Evolutionary conservation across 2,329 filamentous ascomycete genomes (phyloP), one percentile per base, ranked within the genome.

Genomic region (Sclerotinia trifoliorum): DNA sequence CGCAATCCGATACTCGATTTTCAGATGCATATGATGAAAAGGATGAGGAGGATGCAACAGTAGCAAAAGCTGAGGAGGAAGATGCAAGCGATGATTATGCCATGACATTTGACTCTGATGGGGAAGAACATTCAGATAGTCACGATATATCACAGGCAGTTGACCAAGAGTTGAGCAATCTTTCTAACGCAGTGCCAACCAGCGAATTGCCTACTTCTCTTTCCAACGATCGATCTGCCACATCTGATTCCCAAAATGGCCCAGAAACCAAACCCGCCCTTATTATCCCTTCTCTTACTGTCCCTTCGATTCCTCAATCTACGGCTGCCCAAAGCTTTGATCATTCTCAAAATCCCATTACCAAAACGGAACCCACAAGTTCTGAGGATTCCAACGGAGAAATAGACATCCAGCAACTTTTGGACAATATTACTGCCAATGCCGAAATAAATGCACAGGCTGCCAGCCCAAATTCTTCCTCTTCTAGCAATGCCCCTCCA

Each of bases 391-490:
- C 73, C 54, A 75, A 71, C 71, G 75, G 73, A 69, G 77, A 73
- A 52, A 77, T 78, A 75, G 77, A 78, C 67, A 78, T 78, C 49
- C 77, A 78, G 68, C 77, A 77, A 66, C 70, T 78, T 66, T 71
- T 78, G 69, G 77, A 78, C 71, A 78, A 77, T 67, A 78, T 78
- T 68, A 78, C 77, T 66, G 77, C 77, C 49, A 78, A 77, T 75
- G 77, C 77, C 65, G 76, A 77, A 68, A 76, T 74, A 66, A 76
- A 75, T 73, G 76, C 75, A 58, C 48, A 71, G 42, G 67, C 68
- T 65, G 68, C 68, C 61, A 70, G 71, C 60, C 72, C 72, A 67
- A 65, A 65, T 52, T 67, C 69, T 68, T 66, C 71, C 63, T 64
- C 66, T 69, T 67, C 73, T 70, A 71, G 68, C 71, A 73, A 70